Percentiles rank a stretch among this genome's conserved stretches.
Conservation (phyloP, 1,284 basidiomycete genomes). For the Rhizoctonia solani region DNA sequence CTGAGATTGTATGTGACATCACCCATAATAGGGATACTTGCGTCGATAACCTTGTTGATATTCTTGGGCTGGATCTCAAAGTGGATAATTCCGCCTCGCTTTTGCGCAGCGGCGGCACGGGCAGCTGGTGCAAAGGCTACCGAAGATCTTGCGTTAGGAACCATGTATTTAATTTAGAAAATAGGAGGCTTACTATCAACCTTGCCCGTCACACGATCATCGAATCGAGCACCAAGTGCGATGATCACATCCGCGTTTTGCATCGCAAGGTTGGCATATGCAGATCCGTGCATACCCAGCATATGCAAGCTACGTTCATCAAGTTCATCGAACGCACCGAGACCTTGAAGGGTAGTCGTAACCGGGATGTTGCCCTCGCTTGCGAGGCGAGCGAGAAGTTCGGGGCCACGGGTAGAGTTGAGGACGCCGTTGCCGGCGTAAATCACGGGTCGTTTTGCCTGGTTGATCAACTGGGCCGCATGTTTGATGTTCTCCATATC, state of each 20-base stretch:
- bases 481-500: conserved; percentile 74
- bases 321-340: conserved; percentile 93
- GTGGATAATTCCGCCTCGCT: conserved; percentile 95
- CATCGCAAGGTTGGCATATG: conserved; percentile 97
- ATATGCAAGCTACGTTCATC: conserved; percentile 90
- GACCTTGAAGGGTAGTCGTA: conserved; percentile 93
- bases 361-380: conserved; percentile 93
- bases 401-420: conserved; percentile 79
- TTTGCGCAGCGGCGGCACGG: conserved; percentile 80
- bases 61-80: conserved; percentile 99
- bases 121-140: conserved; percentile 87
- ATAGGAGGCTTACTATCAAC: conserved; percentile 62
- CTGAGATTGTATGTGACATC: conserved; percentile 87
- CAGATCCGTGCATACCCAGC: conserved; percentile 98
- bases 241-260: conserved; percentile 98
- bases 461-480: conserved; percentile 90
- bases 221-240: conserved; percentile 93
- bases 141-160: conserved; percentile 8
- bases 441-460: conserved; percentile 88
- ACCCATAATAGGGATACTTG: conserved; percentile 90
- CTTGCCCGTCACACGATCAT: conserved; percentile 97
- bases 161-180: conserved; percentile 5
- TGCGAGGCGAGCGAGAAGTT: conserved; percentile 79
- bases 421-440: conserved; percentile 95
- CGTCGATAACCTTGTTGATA: conserved; percentile 98